Evolutionary conservation across 2,329 filamentous ascomycete species (phyloP), one percentile per base, ranked within the genome.

Genomic region (Raffaelea deltoideospora): DNA sequence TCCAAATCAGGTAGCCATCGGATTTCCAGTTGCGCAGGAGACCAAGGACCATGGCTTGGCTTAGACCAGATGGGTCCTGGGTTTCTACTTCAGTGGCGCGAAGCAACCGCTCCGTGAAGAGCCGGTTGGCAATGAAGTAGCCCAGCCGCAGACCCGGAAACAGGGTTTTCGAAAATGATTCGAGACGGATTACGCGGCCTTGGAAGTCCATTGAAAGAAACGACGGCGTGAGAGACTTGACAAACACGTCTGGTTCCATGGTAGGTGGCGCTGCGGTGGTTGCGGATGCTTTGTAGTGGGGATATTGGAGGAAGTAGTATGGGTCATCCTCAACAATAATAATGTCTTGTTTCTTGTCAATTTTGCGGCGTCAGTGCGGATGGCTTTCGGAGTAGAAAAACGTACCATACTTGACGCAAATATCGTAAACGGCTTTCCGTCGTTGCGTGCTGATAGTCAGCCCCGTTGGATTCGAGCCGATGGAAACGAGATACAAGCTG

Each of bases 111-210:
- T 53, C 50, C 5, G 43, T 48, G 39, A 54, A 53, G 4, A 48
- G n/a, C 1, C 49, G 43, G 33, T 50, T 51, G 18, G 52, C 49
- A 6, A 52, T 37, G 38, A 84, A 67, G 76, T 79, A 85, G 20
- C 77, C 77, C n/a, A 70, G 57, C 20, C 78, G 67, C 6, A 69
- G 64, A 28, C 77, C 78, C 0, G 77, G 78, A 0, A 74, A 61
- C 35, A 82, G 59, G n/a, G 80, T 75, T 53, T 82, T 82, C 44
- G 72, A 78, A 56, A 83, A 82, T 2, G 75, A 79, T 47, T 81
- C 77, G 41, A 81, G 59, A 11, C 78, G 73, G 53, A 80, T 46
- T 4, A 52, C 49, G 4, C 49, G 49, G 5, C 50, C 49, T 19
- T 52, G 45, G 3, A 31, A 34, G 23, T 52, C 48, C 34, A 48